Evolutionary conservation across 192 early-diverging fungal genomes (phyloP).

Genomic region (Funneliformis mosseae): DNA sequence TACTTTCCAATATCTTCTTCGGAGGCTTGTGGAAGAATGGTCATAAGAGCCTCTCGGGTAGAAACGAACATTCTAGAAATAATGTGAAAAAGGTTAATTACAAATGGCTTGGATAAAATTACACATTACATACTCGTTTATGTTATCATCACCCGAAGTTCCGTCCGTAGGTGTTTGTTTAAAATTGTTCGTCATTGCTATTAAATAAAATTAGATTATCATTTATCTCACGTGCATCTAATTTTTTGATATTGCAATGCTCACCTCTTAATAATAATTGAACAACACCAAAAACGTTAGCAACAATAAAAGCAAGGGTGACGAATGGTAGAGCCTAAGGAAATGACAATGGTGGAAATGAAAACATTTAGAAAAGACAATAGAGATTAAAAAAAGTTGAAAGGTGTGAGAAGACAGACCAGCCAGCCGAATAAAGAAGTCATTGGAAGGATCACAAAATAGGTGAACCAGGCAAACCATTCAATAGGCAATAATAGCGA

Average conservation of each 20-base stretch:
- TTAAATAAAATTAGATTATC: background rate
- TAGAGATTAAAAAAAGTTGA: constrained; percentile 12
- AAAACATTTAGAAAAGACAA: background rate
- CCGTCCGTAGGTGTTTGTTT: too few relatives aligned
- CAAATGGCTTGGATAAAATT: constrained; percentile 18
- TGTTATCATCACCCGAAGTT: too few relatives aligned
- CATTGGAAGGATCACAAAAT: constrained; percentile 13
- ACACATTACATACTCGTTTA: background rate
- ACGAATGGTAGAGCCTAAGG: constrained; percentile 19
- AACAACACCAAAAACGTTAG: too few relatives aligned
- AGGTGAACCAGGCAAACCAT: constrained; percentile 28
- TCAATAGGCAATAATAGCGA: constrained; percentile 12
- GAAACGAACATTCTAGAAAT: constrained; percentile 27
- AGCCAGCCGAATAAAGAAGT: constrained; percentile 17
- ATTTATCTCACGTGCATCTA: background rate
- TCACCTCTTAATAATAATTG: background rate
- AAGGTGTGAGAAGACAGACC: constrained; percentile 13
- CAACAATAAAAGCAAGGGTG: background rate
- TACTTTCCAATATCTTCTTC: constrained; percentile 26
- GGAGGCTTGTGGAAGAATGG: constrained; percentile 17
- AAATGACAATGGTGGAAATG: too few relatives aligned
- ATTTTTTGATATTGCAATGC: background rate
- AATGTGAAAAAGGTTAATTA: constrained; percentile 6
- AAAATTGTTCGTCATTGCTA: too few relatives aligned
- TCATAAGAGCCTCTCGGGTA: constrained; percentile 15